Evolutionary conservation across 352 stramenopile species (phyloP), one percentile per base, ranked within the genome.

Genomic region (Pythium oligandrum): DNA sequence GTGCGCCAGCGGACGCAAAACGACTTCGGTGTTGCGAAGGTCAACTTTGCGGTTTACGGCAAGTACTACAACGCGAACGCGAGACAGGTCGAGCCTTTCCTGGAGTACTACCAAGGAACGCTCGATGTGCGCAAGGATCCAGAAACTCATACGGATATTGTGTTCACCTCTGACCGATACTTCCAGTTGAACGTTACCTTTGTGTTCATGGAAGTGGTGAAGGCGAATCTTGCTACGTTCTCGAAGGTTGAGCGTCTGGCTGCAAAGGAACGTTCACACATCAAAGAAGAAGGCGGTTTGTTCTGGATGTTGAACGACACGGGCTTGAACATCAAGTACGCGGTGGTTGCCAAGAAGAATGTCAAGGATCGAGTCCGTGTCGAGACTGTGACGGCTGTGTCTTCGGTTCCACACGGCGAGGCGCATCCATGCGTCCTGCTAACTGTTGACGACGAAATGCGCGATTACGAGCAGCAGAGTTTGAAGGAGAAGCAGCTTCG

Each of bases 41-140:
- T 93, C 44, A 88, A 73, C 53, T 90, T 90, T 55, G 75, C 86
- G 30, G 53, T 93, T 36, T 93, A 95, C 53, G 83, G 83, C 66
- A 94, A 93, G 60, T 95, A 95, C 53, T 95, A 90, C 78, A 95
- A 95, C 64, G 66, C 66, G 1, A 90, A 71, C 34, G 74, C 75
- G 9, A 66, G 78, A 4, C 80, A 93, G 42, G 65, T 85, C 4
- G 85, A 95, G 52, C 85, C 85, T 26, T 95, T 93, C 54, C 70
- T 95, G 43, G 85, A 95, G 63, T 92, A 83, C 55, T 93, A 92
- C 51, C 75, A 89, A 55, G 77, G 83, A 0, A 78, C 83, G 34
- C 55, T 93, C 38, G 81, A 92, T 53, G 30, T 91, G 1, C 83
- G 74, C 55, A 95, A 95, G 62, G 83, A 94, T 3, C 75, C 78